phyloP scores from a whole-genome alignment of 345 rosid species.

The Eutrema japonicum region DNA sequence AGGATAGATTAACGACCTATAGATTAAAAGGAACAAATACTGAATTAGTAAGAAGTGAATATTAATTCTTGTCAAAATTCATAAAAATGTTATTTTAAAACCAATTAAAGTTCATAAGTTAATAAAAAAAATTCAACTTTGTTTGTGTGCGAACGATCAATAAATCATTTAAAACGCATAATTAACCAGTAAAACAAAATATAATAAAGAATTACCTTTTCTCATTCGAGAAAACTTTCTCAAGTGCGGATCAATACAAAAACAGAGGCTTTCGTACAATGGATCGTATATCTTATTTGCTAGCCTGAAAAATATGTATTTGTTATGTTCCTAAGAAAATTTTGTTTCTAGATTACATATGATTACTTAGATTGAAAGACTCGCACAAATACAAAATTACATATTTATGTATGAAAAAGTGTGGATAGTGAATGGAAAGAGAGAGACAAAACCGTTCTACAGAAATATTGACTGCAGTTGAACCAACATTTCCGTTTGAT shows the following conservation, averaged over 20 bases:
- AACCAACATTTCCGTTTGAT: neutral
- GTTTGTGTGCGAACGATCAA: too few relatives aligned
- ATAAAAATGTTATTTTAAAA: too few relatives aligned
- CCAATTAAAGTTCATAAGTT: too few relatives aligned
- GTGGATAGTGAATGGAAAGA: neutral
- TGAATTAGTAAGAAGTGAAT: neutral
- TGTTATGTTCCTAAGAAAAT: neutral
- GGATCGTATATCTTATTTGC: neutral
- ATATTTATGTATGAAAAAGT: neutral
- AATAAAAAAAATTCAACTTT: too few relatives aligned
- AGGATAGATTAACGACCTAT: constrained; percentile 20
- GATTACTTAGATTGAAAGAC: neutral
- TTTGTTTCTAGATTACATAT: neutral
- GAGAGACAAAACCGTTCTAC: neutral
- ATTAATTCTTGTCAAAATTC: neutral
- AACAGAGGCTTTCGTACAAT: constrained; percentile 16
- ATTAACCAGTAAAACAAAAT: neutral
- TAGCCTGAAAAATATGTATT: constrained; percentile 6
- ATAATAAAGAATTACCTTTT: neutral
- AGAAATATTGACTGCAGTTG: neutral
- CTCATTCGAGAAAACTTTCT: neutral
- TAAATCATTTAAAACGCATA: neutral
- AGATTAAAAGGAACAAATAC: neutral
- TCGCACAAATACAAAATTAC: neutral
- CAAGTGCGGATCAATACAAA: constrained; percentile 21